These are phyloP conservation scores for Tolypocladium sp. DNA, from an alignment of 2,329 filamentous ascomycete genomes.

Conservation along the genomic window DNA sequence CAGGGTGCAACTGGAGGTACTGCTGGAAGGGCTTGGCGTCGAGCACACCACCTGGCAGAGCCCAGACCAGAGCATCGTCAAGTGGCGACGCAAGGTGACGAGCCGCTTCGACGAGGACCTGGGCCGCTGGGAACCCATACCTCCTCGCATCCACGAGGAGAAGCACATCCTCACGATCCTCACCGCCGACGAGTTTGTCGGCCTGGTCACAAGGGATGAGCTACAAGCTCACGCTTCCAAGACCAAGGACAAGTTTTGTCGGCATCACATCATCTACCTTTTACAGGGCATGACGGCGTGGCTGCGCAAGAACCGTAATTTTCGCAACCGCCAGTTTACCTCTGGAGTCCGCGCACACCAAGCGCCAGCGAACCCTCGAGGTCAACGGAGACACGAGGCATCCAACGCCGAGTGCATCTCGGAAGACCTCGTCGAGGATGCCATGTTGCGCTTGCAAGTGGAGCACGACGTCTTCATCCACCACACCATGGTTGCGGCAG, in stretches of 20 bases:
- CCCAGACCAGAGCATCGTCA: slow-evolving; percentile 44
- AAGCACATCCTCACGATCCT: slow-evolving; percentile 54
- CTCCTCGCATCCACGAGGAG: slow-evolving; percentile 41
- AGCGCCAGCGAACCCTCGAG: slow-evolving; percentile 14
- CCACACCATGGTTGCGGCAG: slow-evolving; percentile 50
- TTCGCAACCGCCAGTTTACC: slow-evolving; percentile 58
- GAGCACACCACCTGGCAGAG: slow-evolving; percentile 35
- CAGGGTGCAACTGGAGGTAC: slow-evolving; percentile 34
- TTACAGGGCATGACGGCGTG: slow-evolving; percentile 60
- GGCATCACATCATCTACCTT: slow-evolving; percentile 54
- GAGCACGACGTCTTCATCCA: slow-evolving; percentile 59
- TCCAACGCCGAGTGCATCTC: slow-evolving; percentile 42
- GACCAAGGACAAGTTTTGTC: slow-evolving; percentile 44
- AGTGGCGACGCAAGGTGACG: slow-evolving; percentile 61
- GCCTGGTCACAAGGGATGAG: slow-evolving; percentile 41
- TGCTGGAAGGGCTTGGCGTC: slow-evolving; percentile 43
- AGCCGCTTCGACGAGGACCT: slow-evolving; percentile 51
- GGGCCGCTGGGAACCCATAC: slow-evolving; percentile 57
- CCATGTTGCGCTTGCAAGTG: slow-evolving; percentile 61
- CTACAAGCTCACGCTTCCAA: slow-evolving; percentile 50
- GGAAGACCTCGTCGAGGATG: slow-evolving; percentile 62
- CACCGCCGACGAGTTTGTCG: slow-evolving; percentile 55
- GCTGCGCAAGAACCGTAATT: slow-evolving; percentile 59
- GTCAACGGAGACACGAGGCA: slow-evolving; percentile 30
- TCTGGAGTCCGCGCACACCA: slow-evolving; percentile 48